Conservation (phyloP, 352 stramenopile species). For the Phytophthora fragariae region DNA sequence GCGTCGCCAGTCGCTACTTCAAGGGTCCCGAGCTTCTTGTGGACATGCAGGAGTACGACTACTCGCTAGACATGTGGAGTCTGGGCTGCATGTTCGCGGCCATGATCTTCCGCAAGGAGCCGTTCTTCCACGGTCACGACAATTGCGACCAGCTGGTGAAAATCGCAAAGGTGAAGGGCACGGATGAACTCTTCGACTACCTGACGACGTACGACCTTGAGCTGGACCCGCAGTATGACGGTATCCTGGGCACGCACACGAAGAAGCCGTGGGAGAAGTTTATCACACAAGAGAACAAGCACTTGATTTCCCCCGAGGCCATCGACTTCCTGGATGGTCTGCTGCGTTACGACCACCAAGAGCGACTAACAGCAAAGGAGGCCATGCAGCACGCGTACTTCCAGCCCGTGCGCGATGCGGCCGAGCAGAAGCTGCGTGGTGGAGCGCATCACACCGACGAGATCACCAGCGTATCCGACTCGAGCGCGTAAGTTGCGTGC, state of each 20-base stretch:
- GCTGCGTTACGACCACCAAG: constrained; percentile 96
- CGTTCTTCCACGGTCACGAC: constrained; percentile 99
- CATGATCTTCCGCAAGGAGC: constrained; percentile 99
- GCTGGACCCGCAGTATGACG: constrained; percentile 98
- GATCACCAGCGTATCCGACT: constrained; percentile 81
- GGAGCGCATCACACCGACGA: constrained; percentile 64
- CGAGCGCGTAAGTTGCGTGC: constrained; percentile 61
- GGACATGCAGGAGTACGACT: constrained; percentile 99
- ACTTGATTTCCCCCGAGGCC: constrained; percentile 96
- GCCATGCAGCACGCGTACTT: constrained; percentile 99
- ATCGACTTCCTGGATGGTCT: constrained; percentile 95
- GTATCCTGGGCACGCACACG: constrained; percentile 96
- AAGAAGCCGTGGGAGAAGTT: constrained; percentile 99
- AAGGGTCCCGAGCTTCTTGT: constrained; percentile 99
- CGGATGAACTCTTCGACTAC: constrained; percentile 99
- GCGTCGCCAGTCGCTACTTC: constrained; percentile 99
- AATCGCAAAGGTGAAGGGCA: constrained; percentile 98
- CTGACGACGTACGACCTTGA: constrained; percentile 99
- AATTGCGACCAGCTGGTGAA: constrained; percentile 99
- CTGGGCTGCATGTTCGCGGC: constrained; percentile 99
- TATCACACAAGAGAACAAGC: constrained; percentile 98
- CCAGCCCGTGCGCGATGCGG: constrained; percentile 90
- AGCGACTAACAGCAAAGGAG: constrained; percentile 98
- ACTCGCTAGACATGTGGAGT: constrained; percentile 99
- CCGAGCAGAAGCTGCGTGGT: constrained; percentile 75